Percentiles rank a stretch among this genome's conserved stretches.
These are phyloP conservation scores for Diaporthe sp. DNA, from an alignment of 2,329 filamentous ascomycete species.

Conservation along the genomic window DNA sequence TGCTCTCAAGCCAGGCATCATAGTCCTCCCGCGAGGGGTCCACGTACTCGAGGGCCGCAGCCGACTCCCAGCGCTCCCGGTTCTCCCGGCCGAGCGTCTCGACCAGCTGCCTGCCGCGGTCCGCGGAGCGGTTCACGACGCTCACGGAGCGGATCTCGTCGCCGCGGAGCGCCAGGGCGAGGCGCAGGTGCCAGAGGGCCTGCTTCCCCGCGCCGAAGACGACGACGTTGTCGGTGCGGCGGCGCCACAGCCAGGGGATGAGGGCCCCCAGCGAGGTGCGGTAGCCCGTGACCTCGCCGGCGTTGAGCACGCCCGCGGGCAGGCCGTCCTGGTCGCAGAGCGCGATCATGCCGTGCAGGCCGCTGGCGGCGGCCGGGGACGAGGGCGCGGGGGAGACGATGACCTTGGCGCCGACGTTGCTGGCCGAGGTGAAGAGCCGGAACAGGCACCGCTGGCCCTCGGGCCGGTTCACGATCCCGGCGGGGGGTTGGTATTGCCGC, in stretches of 20 bases:
- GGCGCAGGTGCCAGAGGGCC: slow-evolving; percentile 79
- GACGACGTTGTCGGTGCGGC: slow-evolving; percentile 63
- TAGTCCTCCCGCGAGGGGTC: slow-evolving; percentile 46
- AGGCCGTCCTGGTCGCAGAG: slow-evolving; percentile 73
- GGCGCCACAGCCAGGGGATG: slow-evolving; percentile 68
- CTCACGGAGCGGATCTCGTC: slow-evolving; percentile 48
- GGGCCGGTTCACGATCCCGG: slow-evolving; percentile 15
- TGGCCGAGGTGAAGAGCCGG: slow-evolving; percentile 9
- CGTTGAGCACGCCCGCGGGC: slow-evolving; percentile 66
- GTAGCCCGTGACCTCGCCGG: slow-evolving; percentile 78
- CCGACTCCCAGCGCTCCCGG: neutral
- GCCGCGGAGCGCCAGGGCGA: slow-evolving; percentile 69
- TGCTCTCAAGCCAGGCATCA: slow-evolving; percentile 53
- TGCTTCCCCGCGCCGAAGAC: slow-evolving; percentile 80
- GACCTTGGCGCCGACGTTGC: slow-evolving; percentile 6
- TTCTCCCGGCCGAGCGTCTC: neutral
- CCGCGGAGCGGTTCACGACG: slow-evolving; percentile 52
- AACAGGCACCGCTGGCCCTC: slow-evolving; percentile 18
- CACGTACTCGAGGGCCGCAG: neutral
- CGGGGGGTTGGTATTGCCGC: neutral
- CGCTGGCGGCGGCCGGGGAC: neutral
- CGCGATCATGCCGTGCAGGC: slow-evolving; percentile 64
- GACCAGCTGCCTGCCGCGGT: slow-evolving; percentile 53
- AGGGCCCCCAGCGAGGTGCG: slow-evolving; percentile 76
- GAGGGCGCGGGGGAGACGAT: neutral